Evolutionary conservation across 2,329 filamentous ascomycete species (phyloP), one percentile per base, ranked within the genome.

Genomic region (Onygenales sp.): DNA sequence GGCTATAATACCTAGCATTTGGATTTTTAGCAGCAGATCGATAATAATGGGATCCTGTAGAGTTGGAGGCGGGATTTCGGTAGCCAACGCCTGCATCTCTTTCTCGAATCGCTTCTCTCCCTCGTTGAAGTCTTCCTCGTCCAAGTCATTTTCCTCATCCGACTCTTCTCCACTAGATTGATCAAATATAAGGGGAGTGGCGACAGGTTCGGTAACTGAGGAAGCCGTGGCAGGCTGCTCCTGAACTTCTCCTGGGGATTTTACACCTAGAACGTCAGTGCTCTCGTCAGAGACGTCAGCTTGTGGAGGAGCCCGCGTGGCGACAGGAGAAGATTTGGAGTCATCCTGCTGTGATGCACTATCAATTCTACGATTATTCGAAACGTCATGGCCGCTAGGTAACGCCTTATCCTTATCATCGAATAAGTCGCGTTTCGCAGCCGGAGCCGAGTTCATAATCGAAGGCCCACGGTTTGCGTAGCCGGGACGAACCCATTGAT

Each of bases 51-150:
- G 66, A 56, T 77, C 72, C 53, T 74, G 65, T 42, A 76, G 61
- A 7, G 69, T 66, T 1, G 71, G 60, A 4, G 63, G 66, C 21
- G 74, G 74, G 52, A 74, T 64, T 57, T 73, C 70, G 6, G 69
- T 65, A 49, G 69, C 65, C 21, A 76, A 63, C 3, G 65, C 57
- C 48, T 69, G 61, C 65, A 76, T 71, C 50, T 75, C 71, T 53
- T 68, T 70, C 56, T 74, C 70, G 46, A 74, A 75, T 7, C 68
- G 67, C 40, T 64, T 64, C 56, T 74, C 74, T 13, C 71, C 67
- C 57, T 73, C 69, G 31, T 71, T 70, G 40, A 74, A 65, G 55
- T 76, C 74, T 44, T 75, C 73, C 48, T 77, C 72, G 9, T 72
- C 74, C 42, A 77, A 71, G 36, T 73, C 66, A 42, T 68, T 69